A percentile compares a stretch with the other conserved stretches of the same genome.
Conservation (phyloP, 352 stramenopile genomes). For the Phytophthora capsici region DNA sequence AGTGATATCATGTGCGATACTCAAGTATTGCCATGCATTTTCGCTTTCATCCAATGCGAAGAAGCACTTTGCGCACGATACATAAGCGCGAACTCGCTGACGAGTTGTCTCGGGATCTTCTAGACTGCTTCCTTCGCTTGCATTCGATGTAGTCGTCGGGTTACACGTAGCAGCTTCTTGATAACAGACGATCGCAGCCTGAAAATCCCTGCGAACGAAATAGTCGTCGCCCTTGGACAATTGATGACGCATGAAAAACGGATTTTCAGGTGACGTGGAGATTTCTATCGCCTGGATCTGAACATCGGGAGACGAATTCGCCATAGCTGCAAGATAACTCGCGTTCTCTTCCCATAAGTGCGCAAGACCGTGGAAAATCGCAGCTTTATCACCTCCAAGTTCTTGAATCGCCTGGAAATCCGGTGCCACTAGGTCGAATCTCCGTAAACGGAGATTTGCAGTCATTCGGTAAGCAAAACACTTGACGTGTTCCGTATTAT, state of each 20-base stretch:
- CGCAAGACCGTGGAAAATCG: slow-evolving; percentile 76
- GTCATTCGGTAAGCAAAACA: slow-evolving; percentile 81
- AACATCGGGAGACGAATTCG: slow-evolving; percentile 33
- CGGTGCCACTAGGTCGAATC: slow-evolving; percentile 53
- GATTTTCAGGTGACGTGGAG: slow-evolving; percentile 38
- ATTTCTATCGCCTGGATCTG: slow-evolving; percentile 46
- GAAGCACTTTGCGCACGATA: slow-evolving; percentile 69
- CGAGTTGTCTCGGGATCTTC: slow-evolving; percentile 48
- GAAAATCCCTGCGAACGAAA: slow-evolving; percentile 69
- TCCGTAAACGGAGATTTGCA: slow-evolving; percentile 64
- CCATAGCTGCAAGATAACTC: slow-evolving; percentile 52
- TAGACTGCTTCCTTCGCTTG: slow-evolving; percentile 18
- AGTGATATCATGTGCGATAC: slow-evolving; percentile 44
- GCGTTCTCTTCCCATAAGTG: slow-evolving; percentile 76
- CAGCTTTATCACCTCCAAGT: slow-evolving; percentile 71
- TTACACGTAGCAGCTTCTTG: slow-evolving; percentile 47
- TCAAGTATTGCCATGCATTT: slow-evolving; percentile 50
- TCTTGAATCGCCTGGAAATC: slow-evolving; percentile 65
- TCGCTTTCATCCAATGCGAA: slow-evolving; percentile 60
- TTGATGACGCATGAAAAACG: slow-evolving; percentile 67
- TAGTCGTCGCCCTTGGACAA: slow-evolving; percentile 62
- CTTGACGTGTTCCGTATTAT: slow-evolving; percentile 76
- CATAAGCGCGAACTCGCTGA: slow-evolving; percentile 51
- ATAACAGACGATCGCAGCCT: slow-evolving; percentile 55
- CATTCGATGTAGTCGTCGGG: slow-evolving; percentile 16